These are phyloP conservation scores for Pinus tabuliformis DNA, from an alignment of 75 land plant species.

Conservation along the genomic window DNA sequence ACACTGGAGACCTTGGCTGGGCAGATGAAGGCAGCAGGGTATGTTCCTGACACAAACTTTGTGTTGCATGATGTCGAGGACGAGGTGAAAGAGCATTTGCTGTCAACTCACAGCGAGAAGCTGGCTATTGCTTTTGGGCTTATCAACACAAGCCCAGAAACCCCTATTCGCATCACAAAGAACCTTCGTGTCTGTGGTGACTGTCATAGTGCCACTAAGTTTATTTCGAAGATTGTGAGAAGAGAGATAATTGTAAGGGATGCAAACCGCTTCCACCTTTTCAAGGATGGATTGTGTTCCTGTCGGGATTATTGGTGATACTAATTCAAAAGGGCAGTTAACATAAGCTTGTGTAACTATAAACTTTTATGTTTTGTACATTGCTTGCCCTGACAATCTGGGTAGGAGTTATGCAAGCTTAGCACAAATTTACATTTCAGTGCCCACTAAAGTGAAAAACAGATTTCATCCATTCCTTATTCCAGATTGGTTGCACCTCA, in stretches of 20 bases:
- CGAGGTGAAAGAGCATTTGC: slow-evolving; percentile 1
- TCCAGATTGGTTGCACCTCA: too few relatives aligned
- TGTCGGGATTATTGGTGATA: slow-evolving; percentile 16
- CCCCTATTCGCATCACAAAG: slow-evolving; percentile 12
- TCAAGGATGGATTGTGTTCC: slow-evolving; percentile 28
- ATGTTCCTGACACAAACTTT: background rate
- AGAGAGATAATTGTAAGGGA: slow-evolving; percentile 23
- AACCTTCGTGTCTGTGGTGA: slow-evolving; percentile 15
- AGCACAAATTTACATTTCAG: too few relatives aligned
- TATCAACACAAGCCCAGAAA: slow-evolving; percentile 22
- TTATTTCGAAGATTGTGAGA: slow-evolving; percentile 15
- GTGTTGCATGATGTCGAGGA: slow-evolving; percentile 15
- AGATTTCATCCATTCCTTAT: too few relatives aligned
- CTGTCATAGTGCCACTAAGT: slow-evolving; percentile 18
- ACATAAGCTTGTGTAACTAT: too few relatives aligned
- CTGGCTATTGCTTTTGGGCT: slow-evolving; percentile 36
- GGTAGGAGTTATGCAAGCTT: too few relatives aligned
- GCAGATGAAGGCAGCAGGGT: slow-evolving; percentile 9
- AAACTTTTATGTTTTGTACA: too few relatives aligned
- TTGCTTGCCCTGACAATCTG: too few relatives aligned
- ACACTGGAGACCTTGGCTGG: slow-evolving; percentile 13
- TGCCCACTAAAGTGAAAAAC: too few relatives aligned
- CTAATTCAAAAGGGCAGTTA: background rate
- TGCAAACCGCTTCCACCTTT: slow-evolving; percentile 20
- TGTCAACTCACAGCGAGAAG: slow-evolving; percentile 26